phyloP scores from a whole-genome alignment of 768 basidiomycete species.

The Lactarius psammicola region DNA sequence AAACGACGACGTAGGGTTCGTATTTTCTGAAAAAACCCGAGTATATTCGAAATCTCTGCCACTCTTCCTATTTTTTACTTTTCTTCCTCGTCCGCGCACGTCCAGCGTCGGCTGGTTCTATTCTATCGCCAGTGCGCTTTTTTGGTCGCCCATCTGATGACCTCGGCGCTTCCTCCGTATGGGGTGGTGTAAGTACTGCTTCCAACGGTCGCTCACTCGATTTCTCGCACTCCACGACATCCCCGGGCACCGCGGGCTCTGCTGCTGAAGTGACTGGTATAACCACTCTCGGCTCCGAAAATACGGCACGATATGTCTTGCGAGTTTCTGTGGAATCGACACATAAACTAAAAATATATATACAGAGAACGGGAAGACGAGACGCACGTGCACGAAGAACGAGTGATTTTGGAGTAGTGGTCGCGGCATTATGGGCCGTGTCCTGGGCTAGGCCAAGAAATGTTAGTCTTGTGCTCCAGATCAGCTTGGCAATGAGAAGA shows the following conservation, averaged over 20 bases:
- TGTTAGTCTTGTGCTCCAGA: constrained; percentile 47
- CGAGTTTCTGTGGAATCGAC: constrained; percentile 59
- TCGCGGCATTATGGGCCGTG: constrained; percentile 58
- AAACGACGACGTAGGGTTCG: not conserved
- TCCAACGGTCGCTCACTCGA: not conserved
- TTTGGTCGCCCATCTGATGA: constrained; percentile 12
- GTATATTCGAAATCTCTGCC: not conserved
- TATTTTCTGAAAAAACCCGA: not conserved
- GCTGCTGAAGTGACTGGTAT: constrained; percentile 40
- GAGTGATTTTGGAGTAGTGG: constrained; percentile 62
- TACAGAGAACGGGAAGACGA: not conserved
- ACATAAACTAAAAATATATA: not conserved
- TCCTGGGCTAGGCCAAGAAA: constrained; percentile 70
- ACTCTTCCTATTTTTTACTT: not conserved
- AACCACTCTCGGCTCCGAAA: constrained; percentile 72
- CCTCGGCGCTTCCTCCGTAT: not conserved
- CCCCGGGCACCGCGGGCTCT: not conserved
- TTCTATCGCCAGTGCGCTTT: constrained; percentile 3
- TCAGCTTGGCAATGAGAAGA: not conserved
- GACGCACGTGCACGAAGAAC: constrained; percentile 70
- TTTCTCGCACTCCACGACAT: not conserved
- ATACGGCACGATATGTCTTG: constrained; percentile 72
- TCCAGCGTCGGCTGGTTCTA: constrained; percentile 3
- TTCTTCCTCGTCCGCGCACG: constrained; percentile 26
- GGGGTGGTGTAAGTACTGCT: not conserved